Evolutionary conservation across 2,329 filamentous ascomycete species (phyloP).

Genomic region (Fusarium bulbicola): DNA sequence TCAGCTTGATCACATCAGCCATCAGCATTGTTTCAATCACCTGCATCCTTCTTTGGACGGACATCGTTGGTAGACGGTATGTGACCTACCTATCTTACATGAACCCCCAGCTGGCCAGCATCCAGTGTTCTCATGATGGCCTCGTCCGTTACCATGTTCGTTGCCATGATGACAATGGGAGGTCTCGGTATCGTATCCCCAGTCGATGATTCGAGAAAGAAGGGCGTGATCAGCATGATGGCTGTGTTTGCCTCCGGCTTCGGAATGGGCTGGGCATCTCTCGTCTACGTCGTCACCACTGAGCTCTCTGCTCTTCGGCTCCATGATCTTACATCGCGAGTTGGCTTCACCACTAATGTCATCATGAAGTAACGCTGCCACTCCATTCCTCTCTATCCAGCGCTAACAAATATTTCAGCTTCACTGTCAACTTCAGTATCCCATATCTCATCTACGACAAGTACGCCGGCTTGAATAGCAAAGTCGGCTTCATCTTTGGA

Average conservation of each 20-base stretch:
- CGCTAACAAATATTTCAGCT: not conserved
- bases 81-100: accelerated
- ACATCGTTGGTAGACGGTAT: conserved; percentile 26
- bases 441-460: conserved; percentile 32
- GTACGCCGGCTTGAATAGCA: conserved; percentile 32
- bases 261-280: conserved; percentile 16
- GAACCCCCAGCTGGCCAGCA: not conserved
- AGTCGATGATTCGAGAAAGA: conserved; percentile 27
- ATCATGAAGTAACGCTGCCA: conserved; percentile 12
- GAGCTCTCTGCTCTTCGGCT: conserved; percentile 32
- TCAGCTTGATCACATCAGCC: conserved; percentile 34
- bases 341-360: conserved; percentile 28
- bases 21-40: conserved; percentile 24
- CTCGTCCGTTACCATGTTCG: conserved; percentile 28
- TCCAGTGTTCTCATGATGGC: conserved; percentile 12
- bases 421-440: conserved; percentile 33
- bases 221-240: conserved; percentile 38
- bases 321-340: conserved; percentile 14
- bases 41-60: not conserved
- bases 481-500: conserved; percentile 37
- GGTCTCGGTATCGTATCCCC: conserved; percentile 27
- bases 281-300: conserved; percentile 30
- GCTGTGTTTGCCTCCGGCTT: conserved; percentile 34
- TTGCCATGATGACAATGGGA: conserved; percentile 40
- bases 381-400: accelerated